Evolutionary conservation across 371 early-diverging fungal species (phyloP).

Genomic region (Lichtheimia hyalospora): DNA sequence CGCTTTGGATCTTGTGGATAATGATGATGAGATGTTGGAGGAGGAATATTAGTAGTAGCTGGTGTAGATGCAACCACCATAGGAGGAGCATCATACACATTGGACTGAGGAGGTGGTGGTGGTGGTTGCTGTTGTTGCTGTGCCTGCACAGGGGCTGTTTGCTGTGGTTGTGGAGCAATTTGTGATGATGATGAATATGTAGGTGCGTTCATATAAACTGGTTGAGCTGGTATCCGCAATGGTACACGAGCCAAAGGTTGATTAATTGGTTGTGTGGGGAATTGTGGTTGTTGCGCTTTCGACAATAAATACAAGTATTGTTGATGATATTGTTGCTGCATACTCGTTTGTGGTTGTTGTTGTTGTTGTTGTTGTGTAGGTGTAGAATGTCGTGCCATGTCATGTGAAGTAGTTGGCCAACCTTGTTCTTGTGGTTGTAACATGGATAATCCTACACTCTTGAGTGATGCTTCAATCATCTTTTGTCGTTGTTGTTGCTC

Average conservation of each 20-base stretch:
- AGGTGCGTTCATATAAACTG: constrained; percentile 21
- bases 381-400: constrained; percentile 5
- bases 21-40: not conserved
- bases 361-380: constrained; percentile 24
- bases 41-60: not conserved
- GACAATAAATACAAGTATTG: constrained; percentile 26
- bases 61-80: not conserved
- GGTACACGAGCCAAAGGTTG: constrained; percentile 30
- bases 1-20: not conserved
- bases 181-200: constrained; percentile 10
- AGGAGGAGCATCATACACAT: constrained; percentile 1
- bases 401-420: not conserved
- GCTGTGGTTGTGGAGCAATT: constrained; percentile 10
- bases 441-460: constrained; percentile 35
- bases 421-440: constrained; percentile 24
- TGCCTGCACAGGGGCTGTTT: not conserved
- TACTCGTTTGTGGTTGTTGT: constrained; percentile 28
- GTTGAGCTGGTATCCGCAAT: constrained; percentile 28
- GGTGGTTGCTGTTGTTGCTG: constrained; percentile 10
- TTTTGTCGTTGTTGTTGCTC: constrained; percentile 43
- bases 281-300: constrained; percentile 29
- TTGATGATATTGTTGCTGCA: constrained; percentile 29
- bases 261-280: constrained; percentile 22
- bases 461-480: constrained; percentile 40
- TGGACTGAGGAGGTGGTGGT: constrained; percentile 2